Percentiles rank a stretch among this genome's conserved stretches.
These are phyloP conservation scores for Lotmaria passim DNA, from an alignment of 208 protist species.

Conservation along the genomic window DNA sequence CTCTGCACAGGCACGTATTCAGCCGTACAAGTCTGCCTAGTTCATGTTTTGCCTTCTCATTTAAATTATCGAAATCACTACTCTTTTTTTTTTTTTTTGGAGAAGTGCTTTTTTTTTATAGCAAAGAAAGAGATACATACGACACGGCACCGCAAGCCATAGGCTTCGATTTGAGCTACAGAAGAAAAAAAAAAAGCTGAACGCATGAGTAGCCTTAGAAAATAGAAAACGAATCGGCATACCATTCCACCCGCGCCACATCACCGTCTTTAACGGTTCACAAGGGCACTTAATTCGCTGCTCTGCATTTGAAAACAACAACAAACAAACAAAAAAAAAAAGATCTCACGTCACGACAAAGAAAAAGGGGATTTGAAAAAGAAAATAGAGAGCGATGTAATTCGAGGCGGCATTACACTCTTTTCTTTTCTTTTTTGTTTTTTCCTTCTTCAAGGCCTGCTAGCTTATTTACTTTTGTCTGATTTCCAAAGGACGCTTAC, in stretches of 20 bases:
- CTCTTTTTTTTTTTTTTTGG: no score
- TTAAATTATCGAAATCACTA: no score
- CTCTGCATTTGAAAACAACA: not conserved
- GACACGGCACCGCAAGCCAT: not conserved
- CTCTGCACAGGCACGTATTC: no score
- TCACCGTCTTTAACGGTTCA: no score
- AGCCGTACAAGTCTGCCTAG: no score
- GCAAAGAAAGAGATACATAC: no score
- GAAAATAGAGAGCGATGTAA: not conserved
- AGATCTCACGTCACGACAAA: not conserved
- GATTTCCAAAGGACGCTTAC: no score
- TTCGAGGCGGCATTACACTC: not conserved
- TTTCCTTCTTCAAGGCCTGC: not conserved
- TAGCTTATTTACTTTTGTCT: no score
- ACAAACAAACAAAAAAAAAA: not conserved
- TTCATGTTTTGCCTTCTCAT: no score
- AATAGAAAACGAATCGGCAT: not conserved
- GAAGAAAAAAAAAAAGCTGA: conserved; percentile 14
- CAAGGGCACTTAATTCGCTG: no score
- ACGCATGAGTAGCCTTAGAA: not conserved
- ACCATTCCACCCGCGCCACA: not conserved
- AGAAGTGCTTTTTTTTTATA: no score
- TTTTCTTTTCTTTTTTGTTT: not conserved
- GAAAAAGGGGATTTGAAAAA: not conserved
- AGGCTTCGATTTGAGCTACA: not conserved